Conservation (phyloP, 129 eudicot species). For the Solidago caesia region DNA sequence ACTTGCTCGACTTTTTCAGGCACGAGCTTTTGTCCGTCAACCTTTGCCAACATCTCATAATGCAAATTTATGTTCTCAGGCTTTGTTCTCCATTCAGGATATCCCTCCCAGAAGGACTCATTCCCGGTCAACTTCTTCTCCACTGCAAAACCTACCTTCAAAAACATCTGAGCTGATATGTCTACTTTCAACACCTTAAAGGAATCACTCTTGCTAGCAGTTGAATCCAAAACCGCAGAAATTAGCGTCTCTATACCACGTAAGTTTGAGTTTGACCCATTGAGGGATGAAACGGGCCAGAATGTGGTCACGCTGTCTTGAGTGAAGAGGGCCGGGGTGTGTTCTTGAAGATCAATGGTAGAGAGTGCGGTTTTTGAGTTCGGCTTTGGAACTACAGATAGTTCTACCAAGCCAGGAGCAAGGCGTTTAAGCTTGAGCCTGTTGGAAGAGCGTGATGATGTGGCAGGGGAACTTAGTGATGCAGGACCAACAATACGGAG, state of each 20-base stretch:
- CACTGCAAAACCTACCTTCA: constrained; percentile 60
- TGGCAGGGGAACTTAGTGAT: constrained; percentile 70
- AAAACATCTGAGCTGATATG: constrained; percentile 61
- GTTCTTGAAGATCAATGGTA: constrained; percentile 42
- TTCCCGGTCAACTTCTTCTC: constrained; percentile 59
- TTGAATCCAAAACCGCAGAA: constrained; percentile 55
- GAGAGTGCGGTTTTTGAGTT: constrained; percentile 32
- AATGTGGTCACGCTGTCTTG: constrained; percentile 32
- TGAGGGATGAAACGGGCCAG: constrained; percentile 60
- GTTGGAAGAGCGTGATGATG: constrained; percentile 64
- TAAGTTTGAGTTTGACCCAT: constrained; percentile 28
- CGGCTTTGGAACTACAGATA: constrained; percentile 60
- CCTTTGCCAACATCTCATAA: constrained; percentile 60
- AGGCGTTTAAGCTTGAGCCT: constrained; percentile 94
- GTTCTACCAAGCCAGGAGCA: constrained; percentile 88
- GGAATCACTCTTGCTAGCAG: constrained; percentile 16
- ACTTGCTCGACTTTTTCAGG: not conserved
- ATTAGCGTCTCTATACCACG: constrained; percentile 59
- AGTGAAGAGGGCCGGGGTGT: constrained; percentile 48
- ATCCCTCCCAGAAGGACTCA: constrained; percentile 24
- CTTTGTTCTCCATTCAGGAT: constrained; percentile 69
- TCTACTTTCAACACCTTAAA: constrained; percentile 43
- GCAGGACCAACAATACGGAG: constrained; percentile 88
- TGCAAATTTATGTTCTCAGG: constrained; percentile 59
- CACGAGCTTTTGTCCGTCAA: not conserved